Base-by-base conservation (phyloP, 257 asterid genomes). In the Datura wrightii region DNA sequence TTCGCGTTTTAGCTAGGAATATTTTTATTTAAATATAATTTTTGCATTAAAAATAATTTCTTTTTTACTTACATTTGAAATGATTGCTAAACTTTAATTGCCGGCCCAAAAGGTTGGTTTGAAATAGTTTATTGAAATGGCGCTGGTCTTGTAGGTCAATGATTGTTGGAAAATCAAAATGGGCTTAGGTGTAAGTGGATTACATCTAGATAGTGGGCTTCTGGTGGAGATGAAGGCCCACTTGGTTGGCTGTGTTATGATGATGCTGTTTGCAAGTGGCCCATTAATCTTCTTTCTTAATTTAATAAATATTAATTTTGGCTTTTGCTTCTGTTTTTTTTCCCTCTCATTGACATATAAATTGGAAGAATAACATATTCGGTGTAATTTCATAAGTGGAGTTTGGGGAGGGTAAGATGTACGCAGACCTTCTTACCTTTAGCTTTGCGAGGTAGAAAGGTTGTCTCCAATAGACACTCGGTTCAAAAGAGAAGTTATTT, bases 211-310 rank as follows among this genome's bases (percentile, higher is more conserved):
- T 46, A 46, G 59, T 74, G 80, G 59, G 59, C 13, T 72, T 72
- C 0, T 10, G 2, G 80, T 74, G 80, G 80, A 74, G 59, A 74
- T 74, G 80, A 74, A 74, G 80, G 80, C 59, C 80, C 80, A 74
- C 80, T 46, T 74, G 13, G 19, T n/a, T 44, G 39, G 58, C 8
- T 44, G 80, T 71, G n/a, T 1, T 41, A 16, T n/a, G 31, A 70
- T 41, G 14, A 39, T 69, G 79, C 3, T 8, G 31, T 9, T 69
- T 70, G 36, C 54, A 2, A 70, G 36, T 41, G 2, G 54, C 52
- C 72, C 71, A 65, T 34, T 65, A 65, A 65, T 65, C 8, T 34
- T 69, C 1, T 16, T 41, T 18, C 7, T 41, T 37, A 37, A 3
- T 67, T 1, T 69, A 13, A 15, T 36, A 31, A 5, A 10, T 13